Evolutionary conservation across 1,139 yeast species (phyloP).

Genomic region (Taiozyma sp.): DNA sequence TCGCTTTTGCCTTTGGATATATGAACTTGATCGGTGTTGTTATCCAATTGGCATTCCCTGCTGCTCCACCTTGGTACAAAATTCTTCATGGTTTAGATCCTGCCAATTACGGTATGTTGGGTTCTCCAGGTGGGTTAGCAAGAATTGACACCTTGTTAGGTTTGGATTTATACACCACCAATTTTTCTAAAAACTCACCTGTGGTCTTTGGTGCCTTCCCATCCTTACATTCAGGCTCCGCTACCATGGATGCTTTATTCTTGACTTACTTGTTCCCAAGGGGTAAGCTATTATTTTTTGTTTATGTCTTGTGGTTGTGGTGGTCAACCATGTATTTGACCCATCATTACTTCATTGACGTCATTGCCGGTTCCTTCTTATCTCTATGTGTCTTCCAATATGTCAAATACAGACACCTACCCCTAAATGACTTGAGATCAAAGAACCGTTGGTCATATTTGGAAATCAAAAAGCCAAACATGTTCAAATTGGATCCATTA

Average conservation of each 20-base stretch:
- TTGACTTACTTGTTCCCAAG: slow-evolving; percentile 77
- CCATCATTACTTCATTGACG: slow-evolving; percentile 90
- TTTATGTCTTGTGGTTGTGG: slow-evolving; percentile 90
- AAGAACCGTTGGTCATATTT: slow-evolving; percentile 86
- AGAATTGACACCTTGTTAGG: slow-evolving; percentile 82
- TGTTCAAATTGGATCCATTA: slow-evolving; percentile 31
- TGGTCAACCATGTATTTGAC: slow-evolving; percentile 98
- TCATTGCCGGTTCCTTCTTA: slow-evolving; percentile 83
- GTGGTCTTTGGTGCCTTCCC: slow-evolving; percentile 98
- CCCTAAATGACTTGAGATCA: slow-evolving; percentile 53
- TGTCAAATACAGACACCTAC: slow-evolving; percentile 70
- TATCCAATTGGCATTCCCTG: slow-evolving; percentile 79
- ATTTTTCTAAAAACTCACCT: slow-evolving; percentile 74
- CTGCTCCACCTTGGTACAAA: slow-evolving; percentile 99
- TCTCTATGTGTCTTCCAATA: slow-evolving; percentile 66
- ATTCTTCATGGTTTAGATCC: slow-evolving; percentile 79
- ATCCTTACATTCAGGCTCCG: slow-evolving; percentile 88
- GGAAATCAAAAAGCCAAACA: slow-evolving; percentile 28
- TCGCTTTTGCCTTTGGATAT: slow-evolving; percentile 96
- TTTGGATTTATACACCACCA: slow-evolving; percentile 78
- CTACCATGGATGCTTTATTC: slow-evolving; percentile 89
- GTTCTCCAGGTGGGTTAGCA: slow-evolving; percentile 95
- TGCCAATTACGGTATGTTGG: slow-evolving; percentile 88
- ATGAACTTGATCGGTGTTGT: slow-evolving; percentile 86
- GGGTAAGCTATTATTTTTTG: slow-evolving; percentile 54